phyloP scores from a whole-genome alignment of 352 stramenopile genomes.

The Salisapilia sapeloensis region DNA sequence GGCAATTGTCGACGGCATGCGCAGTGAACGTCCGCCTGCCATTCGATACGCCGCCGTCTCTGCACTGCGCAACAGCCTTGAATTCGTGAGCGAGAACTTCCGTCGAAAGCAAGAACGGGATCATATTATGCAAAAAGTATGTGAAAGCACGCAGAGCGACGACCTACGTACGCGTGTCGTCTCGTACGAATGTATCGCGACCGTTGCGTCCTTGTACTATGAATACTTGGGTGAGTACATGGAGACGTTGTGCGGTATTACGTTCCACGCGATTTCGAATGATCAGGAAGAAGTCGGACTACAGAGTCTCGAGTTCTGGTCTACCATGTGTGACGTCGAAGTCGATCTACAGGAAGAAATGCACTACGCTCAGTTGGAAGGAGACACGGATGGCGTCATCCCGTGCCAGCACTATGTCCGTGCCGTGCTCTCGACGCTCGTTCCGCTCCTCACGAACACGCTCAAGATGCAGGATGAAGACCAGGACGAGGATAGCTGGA shows the following conservation, averaged over 20 bases:
- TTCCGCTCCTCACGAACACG: conserved; percentile 86
- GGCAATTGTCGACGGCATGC: conserved; percentile 94
- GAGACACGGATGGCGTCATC: conserved; percentile 20
- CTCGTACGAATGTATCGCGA: conserved; percentile 92
- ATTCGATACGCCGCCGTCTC: conserved; percentile 87
- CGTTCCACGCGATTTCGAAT: conserved; percentile 84
- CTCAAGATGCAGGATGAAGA: conserved; percentile 92
- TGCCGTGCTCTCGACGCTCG: conserved; percentile 71
- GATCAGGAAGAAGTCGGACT: conserved; percentile 87
- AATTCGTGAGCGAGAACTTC: conserved; percentile 94
- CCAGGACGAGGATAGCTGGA: conserved; percentile 89
- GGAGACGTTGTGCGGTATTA: conserved; percentile 91
- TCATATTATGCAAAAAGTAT: conserved; percentile 93
- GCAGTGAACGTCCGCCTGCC: conserved; percentile 55
- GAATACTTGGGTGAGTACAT: conserved; percentile 93
- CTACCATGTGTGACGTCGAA: conserved; percentile 92
- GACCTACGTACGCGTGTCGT: conserved; percentile 79
- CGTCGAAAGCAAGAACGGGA: conserved; percentile 89
- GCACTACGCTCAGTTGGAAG: conserved; percentile 59
- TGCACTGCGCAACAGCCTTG: conserved; percentile 88
- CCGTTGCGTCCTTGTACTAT: conserved; percentile 94
- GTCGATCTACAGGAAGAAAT: conserved; percentile 87
- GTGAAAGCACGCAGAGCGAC: conserved; percentile 85
- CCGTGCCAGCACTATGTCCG: conserved; percentile 83
- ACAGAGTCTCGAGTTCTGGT: conserved; percentile 97